phyloP scores from a whole-genome alignment of 2,329 filamentous ascomycete species.

The Myotisia sp. region DNA sequence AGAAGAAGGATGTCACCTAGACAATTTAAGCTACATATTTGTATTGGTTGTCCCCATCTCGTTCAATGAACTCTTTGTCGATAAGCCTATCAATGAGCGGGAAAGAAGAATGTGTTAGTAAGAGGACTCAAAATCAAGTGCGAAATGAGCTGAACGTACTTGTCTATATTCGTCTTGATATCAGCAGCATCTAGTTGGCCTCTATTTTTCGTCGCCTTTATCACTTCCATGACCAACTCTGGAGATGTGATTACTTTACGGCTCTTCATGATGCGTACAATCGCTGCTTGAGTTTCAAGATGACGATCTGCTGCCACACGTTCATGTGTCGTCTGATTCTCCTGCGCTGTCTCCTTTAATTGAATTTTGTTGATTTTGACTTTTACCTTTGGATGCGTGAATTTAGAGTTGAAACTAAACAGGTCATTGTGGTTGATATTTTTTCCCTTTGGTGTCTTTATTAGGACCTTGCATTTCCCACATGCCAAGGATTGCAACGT shows the following conservation, averaged over 20 bases:
- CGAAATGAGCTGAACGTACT: slow-evolving; percentile 42
- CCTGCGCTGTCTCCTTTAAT: slow-evolving; percentile 84
- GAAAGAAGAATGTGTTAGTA: slow-evolving; percentile 6
- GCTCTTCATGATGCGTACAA: slow-evolving; percentile 94
- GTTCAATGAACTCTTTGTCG: slow-evolving; percentile 85
- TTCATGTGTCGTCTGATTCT: slow-evolving; percentile 89
- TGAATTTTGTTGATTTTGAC: slow-evolving; percentile 99
- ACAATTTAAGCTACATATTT: slow-evolving; percentile 50
- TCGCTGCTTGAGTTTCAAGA: slow-evolving; percentile 92
- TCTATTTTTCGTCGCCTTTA: slow-evolving; percentile 72
- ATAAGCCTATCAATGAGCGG: slow-evolving; percentile 49
- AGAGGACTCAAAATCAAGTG: slow-evolving; percentile 4
- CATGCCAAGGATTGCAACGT: slow-evolving; percentile 93
- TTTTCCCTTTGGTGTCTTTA: slow-evolving; percentile 69
- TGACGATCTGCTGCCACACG: slow-evolving; percentile 77
- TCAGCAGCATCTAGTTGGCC: slow-evolving; percentile 73
- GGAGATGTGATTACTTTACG: slow-evolving; percentile 73
- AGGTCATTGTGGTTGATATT: slow-evolving; percentile 68
- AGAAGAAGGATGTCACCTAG: too few relatives aligned
- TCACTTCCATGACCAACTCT: slow-evolving; percentile 84
- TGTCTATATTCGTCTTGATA: slow-evolving; percentile 96
- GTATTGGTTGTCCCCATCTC: slow-evolving; percentile 45
- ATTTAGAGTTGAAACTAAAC: slow-evolving; percentile 66
- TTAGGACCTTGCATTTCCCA: slow-evolving; percentile 69
- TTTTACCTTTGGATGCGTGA: slow-evolving; percentile 67